Conservation (phyloP, 2,329 filamentous ascomycete genomes). For the Ceratocystis variospora region DNA sequence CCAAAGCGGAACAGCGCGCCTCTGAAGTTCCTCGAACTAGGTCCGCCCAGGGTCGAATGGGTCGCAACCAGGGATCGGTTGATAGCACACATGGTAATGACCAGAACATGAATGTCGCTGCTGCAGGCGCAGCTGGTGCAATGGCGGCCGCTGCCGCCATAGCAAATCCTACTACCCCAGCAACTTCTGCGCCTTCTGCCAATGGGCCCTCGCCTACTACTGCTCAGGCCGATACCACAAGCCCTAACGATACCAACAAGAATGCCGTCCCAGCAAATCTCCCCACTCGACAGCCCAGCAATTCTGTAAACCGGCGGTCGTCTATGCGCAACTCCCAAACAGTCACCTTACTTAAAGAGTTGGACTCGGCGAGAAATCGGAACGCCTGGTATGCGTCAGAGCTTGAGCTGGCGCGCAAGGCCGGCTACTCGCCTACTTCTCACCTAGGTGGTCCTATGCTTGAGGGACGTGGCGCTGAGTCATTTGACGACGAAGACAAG, state of each 20-base stretch:
- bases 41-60: slow-evolving; percentile 16
- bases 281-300: slow-evolving; percentile 42
- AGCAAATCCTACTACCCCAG: slow-evolving; percentile 6
- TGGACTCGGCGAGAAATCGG: slow-evolving; percentile 68
- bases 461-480: slow-evolving; percentile 62
- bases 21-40: slow-evolving; percentile 14
- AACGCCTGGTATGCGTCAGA: slow-evolving; percentile 98
- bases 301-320: slow-evolving; percentile 45
- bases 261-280: slow-evolving; percentile 43
- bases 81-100: slow-evolving; percentile 49
- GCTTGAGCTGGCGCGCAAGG: slow-evolving; percentile 76
- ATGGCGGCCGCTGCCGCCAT: slow-evolving; percentile 11
- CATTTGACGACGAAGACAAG: slow-evolving; percentile 81
- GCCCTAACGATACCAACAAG: slow-evolving; percentile 14
- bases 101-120: slow-evolving; percentile 32
- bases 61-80: slow-evolving; percentile 47
- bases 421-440: slow-evolving; percentile 65
- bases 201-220: slow-evolving; percentile 12
- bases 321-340: slow-evolving; percentile 51
- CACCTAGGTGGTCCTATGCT: slow-evolving; percentile 52
- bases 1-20: slow-evolving; percentile 15
- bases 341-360: slow-evolving; percentile 67
- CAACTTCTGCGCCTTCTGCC: slow-evolving; percentile 10
- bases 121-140: slow-evolving; percentile 30
- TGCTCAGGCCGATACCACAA: background rate